Conservation (phyloP, 768 basidiomycete genomes). For the Phallus indusiatus region DNA sequence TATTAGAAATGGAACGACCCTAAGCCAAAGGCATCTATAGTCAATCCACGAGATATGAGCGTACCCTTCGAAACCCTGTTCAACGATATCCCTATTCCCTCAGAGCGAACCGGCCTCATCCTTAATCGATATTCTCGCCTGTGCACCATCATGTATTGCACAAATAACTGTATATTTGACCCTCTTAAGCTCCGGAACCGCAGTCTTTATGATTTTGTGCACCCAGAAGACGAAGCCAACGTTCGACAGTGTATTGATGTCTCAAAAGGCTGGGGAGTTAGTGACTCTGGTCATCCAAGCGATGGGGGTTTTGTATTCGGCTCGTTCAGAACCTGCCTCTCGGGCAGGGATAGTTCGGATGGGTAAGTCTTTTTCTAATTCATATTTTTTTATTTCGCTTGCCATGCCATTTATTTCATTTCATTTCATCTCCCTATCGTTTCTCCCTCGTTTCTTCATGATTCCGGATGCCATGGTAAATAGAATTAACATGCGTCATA, state of each 20-base stretch:
- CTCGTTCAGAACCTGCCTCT: constrained; percentile 45
- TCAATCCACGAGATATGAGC: constrained; percentile 24
- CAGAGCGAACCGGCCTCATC: constrained; percentile 69
- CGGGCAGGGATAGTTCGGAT: constrained; percentile 41
- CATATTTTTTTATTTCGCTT: background rate
- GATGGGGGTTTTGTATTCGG: constrained; percentile 83
- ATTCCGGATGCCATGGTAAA: background rate
- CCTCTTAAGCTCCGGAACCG: constrained; percentile 52
- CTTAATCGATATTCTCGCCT: constrained; percentile 64
- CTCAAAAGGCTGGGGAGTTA: constrained; percentile 78
- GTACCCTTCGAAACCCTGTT: constrained; percentile 22
- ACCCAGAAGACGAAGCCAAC: constrained; percentile 48
- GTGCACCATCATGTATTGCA: constrained; percentile 61
- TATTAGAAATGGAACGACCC: constrained; percentile 25
- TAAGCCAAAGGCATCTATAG: constrained; percentile 20
- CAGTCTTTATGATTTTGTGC: constrained; percentile 70
- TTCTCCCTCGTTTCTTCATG: background rate
- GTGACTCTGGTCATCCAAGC: constrained; percentile 68
- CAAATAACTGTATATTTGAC: constrained; percentile 59
- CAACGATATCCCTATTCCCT: constrained; percentile 57
- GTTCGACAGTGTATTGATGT: constrained; percentile 69
- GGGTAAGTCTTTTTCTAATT: background rate
- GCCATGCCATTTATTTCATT: background rate
- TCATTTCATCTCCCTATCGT: background rate
- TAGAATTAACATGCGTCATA: background rate